Conservation (phyloP, 495 filamentous ascomycete species). For the Penicillium fimorum region DNA sequence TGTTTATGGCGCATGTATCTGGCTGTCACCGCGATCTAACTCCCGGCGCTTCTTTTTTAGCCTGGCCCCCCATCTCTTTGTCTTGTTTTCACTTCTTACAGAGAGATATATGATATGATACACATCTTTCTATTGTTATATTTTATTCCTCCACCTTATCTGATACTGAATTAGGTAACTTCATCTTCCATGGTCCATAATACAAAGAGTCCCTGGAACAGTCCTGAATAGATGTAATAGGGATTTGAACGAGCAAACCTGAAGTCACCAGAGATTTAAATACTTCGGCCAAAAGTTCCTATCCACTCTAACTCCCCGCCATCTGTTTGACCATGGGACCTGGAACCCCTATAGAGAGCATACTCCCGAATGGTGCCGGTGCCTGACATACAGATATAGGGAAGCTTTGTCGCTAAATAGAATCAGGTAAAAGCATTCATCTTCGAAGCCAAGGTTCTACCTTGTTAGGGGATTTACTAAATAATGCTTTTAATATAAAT, state of each 20-base stretch:
- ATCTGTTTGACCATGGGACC: slow-evolving; percentile 16
- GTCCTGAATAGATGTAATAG: background rate
- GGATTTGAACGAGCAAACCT: slow-evolving; percentile 17
- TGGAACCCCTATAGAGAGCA: slow-evolving; percentile 6
- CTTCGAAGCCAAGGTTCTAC: background rate
- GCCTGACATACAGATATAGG: background rate
- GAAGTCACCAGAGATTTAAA: slow-evolving; percentile 18
- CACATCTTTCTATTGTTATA: background rate
- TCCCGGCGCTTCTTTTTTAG: slow-evolving; percentile 28
- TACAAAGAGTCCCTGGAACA: background rate
- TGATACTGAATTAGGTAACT: background rate
- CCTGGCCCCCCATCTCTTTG: slow-evolving; percentile 16
- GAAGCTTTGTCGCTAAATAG: background rate
- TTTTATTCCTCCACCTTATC: background rate
- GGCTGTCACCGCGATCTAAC: slow-evolving; percentile 13
- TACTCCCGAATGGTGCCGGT: slow-evolving; percentile 14
- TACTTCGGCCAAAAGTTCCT: slow-evolving; percentile 25
- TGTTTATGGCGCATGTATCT: slow-evolving; percentile 1
- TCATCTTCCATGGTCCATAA: background rate
- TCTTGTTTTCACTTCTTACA: background rate
- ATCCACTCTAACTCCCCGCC: slow-evolving; percentile 15
- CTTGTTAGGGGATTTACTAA: background rate
- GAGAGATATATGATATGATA: background rate
- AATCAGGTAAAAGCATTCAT: background rate
- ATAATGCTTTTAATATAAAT: background rate